Percentiles rank a stretch among this genome's conserved stretches.
Evolutionary conservation across 768 basidiomycete species (phyloP).

Genomic region (Inosperma sp.): DNA sequence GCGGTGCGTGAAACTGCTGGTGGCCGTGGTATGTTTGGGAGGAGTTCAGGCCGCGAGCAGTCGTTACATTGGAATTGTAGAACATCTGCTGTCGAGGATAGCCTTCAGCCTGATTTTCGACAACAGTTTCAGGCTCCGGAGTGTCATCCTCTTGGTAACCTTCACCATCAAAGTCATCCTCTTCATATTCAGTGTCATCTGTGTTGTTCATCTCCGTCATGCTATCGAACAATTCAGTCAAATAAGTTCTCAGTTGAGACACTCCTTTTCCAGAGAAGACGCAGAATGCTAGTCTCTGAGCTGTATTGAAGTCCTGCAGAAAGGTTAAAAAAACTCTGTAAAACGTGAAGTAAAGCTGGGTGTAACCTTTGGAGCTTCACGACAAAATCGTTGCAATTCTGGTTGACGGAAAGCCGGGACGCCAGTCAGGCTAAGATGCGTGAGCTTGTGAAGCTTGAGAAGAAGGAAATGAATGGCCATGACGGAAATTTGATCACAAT

Average conservation of each 20-base stretch:
- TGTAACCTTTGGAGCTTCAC: constrained; percentile 75
- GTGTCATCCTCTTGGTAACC: constrained; percentile 46
- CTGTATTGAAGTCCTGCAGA: constrained; percentile 80
- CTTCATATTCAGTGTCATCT: constrained; percentile 66
- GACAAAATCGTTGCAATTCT: constrained; percentile 86
- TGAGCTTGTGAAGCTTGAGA: constrained; percentile 82
- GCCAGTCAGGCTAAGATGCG: constrained; percentile 97
- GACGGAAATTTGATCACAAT: constrained; percentile 93
- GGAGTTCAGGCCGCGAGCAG: constrained; percentile 12
- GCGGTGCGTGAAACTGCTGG: neutral
- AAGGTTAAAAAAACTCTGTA: constrained; percentile 10
- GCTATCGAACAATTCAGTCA: constrained; percentile 71
- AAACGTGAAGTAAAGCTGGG: neutral
- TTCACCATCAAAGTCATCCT: constrained; percentile 53
- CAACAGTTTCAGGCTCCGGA: constrained; percentile 40
- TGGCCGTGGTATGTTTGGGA: no score
- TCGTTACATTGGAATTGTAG: constrained; percentile 21
- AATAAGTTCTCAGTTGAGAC: constrained; percentile 68
- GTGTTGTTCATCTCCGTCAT: constrained; percentile 69
- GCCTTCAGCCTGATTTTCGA: constrained; percentile 31
- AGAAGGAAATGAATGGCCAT: constrained; percentile 88
- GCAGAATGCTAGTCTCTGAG: constrained; percentile 88
- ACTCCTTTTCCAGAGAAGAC: constrained; percentile 96
- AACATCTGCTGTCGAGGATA: constrained; percentile 28
- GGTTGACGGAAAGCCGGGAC: constrained; percentile 82